phyloP scores from a whole-genome alignment of 148 eudicot species.

The Beta vulgaris region DNA sequence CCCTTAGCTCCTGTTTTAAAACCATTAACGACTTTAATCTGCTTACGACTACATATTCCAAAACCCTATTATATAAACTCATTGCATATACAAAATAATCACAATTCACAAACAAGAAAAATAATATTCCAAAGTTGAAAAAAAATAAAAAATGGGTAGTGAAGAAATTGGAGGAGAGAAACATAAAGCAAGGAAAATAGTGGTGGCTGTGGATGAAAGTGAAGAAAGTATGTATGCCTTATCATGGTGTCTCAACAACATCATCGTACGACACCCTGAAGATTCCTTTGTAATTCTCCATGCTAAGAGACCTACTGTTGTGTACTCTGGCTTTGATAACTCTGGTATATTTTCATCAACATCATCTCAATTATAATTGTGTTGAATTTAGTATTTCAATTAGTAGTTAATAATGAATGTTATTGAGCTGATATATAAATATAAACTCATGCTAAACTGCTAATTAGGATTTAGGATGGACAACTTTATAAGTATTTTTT shows the following conservation, averaged over 20 bases:
- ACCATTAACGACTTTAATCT: conserved; percentile 15
- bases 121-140: background rate
- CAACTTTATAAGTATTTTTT: too few species aligned
- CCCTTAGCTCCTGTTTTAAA: conserved; percentile 17
- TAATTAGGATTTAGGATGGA: too few species aligned
- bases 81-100: background rate
- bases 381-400: too few species aligned
- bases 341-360: conserved; percentile 38
- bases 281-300: conserved; percentile 46
- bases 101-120: background rate
- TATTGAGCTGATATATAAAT: too few species aligned
- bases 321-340: conserved; percentile 42
- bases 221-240: conserved; percentile 67
- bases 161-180: conserved; percentile 18
- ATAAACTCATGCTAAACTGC: too few species aligned
- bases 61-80: conserved; percentile 8
- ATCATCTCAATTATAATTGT: too few species aligned
- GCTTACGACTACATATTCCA: conserved; percentile 6
- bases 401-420: too few species aligned
- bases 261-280: conserved; percentile 13
- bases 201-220: conserved; percentile 63
- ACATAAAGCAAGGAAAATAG: conserved; percentile 36
- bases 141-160: conserved; percentile 14
- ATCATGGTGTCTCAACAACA: conserved; percentile 66
- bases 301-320: conserved; percentile 41